These are phyloP conservation scores for Colletotrichum salicis DNA, from an alignment of 2,329 filamentous ascomycete species.

Conservation along the genomic window DNA sequence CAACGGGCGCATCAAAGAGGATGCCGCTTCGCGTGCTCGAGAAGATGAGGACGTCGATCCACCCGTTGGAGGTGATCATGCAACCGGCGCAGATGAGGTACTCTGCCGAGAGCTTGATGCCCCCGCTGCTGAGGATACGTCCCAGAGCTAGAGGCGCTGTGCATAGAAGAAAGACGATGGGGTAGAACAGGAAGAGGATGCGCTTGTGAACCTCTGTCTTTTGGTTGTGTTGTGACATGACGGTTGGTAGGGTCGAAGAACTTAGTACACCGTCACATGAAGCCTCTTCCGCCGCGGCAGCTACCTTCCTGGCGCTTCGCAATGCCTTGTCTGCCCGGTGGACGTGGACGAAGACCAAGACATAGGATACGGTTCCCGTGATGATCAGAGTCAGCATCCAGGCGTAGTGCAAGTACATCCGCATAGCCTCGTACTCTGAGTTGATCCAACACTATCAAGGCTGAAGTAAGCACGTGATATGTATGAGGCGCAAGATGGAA, in stretches of 20 bases:
- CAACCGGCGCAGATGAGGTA: conserved; percentile 64
- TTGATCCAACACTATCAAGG: conserved; percentile 69
- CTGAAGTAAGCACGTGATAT: neutral
- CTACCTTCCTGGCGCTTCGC: neutral
- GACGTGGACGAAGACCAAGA: conserved; percentile 49
- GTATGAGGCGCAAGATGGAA: conserved; percentile 44
- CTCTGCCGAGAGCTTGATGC: conserved; percentile 53
- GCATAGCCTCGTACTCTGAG: conserved; percentile 58
- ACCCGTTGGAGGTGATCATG: conserved; percentile 61
- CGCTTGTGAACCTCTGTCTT: conserved; percentile 12
- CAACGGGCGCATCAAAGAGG: conserved; percentile 39
- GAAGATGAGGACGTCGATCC: conserved; percentile 54
- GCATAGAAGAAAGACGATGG: conserved; percentile 69
- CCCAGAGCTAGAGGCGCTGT: conserved; percentile 69
- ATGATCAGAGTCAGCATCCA: conserved; percentile 64
- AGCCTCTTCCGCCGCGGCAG: neutral
- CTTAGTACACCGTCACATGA: neutral
- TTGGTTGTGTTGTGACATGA: neutral
- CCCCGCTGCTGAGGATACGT: conserved; percentile 67
- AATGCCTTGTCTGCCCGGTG: conserved; percentile 20
- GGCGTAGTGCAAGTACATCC: conserved; percentile 70
- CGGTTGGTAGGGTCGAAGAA: neutral
- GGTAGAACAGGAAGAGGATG: conserved; percentile 65
- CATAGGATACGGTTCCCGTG: conserved; percentile 49
- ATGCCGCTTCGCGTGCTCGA: conserved; percentile 50